Evolutionary conservation across 2,329 filamentous ascomycete species (phyloP).

Genomic region (Lecanicillium sp.): DNA sequence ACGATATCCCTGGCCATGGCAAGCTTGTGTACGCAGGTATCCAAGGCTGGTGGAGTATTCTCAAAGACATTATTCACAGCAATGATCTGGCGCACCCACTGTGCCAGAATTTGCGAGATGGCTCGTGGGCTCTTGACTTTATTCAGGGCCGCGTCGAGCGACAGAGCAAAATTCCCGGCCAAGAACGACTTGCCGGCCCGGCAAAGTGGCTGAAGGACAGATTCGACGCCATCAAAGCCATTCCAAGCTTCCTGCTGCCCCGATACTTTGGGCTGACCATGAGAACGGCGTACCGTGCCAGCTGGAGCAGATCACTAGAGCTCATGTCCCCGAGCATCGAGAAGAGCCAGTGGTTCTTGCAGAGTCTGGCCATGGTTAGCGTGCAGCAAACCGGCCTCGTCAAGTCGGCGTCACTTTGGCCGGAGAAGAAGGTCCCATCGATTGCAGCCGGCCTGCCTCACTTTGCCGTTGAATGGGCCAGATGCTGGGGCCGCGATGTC

Average conservation of each 20-base stretch:
- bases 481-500: slow-evolving; percentile 95
- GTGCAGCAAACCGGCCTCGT: slow-evolving; percentile 85
- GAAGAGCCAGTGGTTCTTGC: slow-evolving; percentile 80
- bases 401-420: slow-evolving; percentile 86
- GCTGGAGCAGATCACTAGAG: slow-evolving; percentile 69
- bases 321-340: slow-evolving; percentile 73
- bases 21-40: slow-evolving; percentile 88
- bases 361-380: slow-evolving; percentile 84
- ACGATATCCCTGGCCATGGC: slow-evolving; percentile 77
- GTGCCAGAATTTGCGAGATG: slow-evolving; percentile 86
- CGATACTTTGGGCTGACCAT: slow-evolving; percentile 89
- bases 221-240: slow-evolving; percentile 75
- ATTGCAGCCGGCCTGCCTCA: slow-evolving; percentile 90
- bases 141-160: slow-evolving; percentile 72
- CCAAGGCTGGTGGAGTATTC: slow-evolving; percentile 97
- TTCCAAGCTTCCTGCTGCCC: slow-evolving; percentile 86
- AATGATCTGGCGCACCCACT: slow-evolving; percentile 92
- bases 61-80: slow-evolving; percentile 75
- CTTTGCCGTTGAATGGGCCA: slow-evolving; percentile 88
- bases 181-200: slow-evolving; percentile 56
- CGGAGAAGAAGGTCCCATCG: slow-evolving; percentile 74
- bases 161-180: slow-evolving; percentile 57
- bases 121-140: slow-evolving; percentile 90
- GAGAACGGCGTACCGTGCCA: slow-evolving; percentile 80
- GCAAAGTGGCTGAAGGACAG: slow-evolving; percentile 76